Evolutionary conservation across 192 early-diverging fungal genomes (phyloP), one percentile per base, ranked within the genome.

Genomic region (Phycomyces blakesleeanus): DNA sequence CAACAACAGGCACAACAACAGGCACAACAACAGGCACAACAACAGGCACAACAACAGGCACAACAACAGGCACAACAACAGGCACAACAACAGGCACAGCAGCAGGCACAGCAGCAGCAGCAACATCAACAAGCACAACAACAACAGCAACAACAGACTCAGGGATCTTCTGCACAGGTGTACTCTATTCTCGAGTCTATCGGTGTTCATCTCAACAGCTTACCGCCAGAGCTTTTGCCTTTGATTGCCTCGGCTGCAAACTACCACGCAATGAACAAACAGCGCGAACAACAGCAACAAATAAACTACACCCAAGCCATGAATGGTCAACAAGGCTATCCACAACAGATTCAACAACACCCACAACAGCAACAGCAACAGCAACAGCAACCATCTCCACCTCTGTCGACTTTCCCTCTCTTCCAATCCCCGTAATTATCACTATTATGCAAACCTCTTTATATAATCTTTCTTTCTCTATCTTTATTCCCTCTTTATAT

Each of bases 221-320:
- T 69, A 15, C 67, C 67, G 2, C 41, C 53, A 1, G 67, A 69
- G 20, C 12, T 69, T 0, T 20, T 69, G 18, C 67, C 60, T 24
- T 51, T 63, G 8, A 57, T 63, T 52, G 60, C 47, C 18, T 68
- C 59, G 16, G 67, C 59, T 44, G 54, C 58, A 18, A 61, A 62
- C 27, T 62, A 68, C 29, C 59, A 61, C 26, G 51, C 59, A 12
- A 24, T 53, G 12, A 65, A 21, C 38, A 44, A 55, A 64, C 53
- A 34, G 24, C 22, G 44, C 8, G 24, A 49, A 34, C 29, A 34
- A 34, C 29, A 34, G 29, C 29, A 34, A 7, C 29, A 34, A 34
- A 34, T 34, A 7, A 34, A 34, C 29, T 34, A 5, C 7, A 5
- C 29, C 7, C 29, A 34, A 34, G 29, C 29, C 2, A 34, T 34